phyloP scores from a whole-genome alignment of 2,329 filamentous ascomycete genomes.

The Cladobotryum protrusum region DNA sequence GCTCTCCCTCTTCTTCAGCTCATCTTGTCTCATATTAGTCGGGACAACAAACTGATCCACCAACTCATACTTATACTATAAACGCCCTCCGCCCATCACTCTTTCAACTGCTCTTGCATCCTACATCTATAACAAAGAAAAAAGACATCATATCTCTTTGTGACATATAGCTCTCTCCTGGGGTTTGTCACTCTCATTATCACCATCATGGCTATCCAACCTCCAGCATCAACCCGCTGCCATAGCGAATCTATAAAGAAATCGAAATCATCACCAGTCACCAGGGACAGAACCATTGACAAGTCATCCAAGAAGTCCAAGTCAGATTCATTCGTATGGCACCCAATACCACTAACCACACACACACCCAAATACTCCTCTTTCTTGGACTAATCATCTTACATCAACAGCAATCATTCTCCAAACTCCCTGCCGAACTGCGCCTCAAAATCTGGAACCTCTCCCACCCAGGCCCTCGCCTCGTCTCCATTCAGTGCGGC shows the following conservation, averaged over 20 bases:
- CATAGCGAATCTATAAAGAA: neutral
- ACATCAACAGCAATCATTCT: slow-evolving; percentile 35
- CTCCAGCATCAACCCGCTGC: neutral
- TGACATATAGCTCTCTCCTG: neutral
- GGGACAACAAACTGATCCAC: neutral
- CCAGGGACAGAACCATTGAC: neutral
- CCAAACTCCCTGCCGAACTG: slow-evolving; percentile 39
- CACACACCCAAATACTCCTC: too few relatives aligned
- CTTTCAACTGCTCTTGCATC: neutral
- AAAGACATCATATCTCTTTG: neutral
- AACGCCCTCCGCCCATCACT: neutral
- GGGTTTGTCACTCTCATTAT: neutral
- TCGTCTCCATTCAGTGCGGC: slow-evolving; percentile 39
- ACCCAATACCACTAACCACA: too few relatives aligned
- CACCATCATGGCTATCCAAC: slow-evolving; percentile 3
- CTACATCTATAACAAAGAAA: neutral
- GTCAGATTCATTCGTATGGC: slow-evolving; percentile 5
- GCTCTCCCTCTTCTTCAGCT: too few relatives aligned
- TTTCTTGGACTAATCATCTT: too few relatives aligned
- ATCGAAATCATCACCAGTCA: neutral
- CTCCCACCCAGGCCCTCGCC: slow-evolving; percentile 36
- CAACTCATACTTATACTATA: too few relatives aligned
- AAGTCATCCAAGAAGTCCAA: neutral
- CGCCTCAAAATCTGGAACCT: slow-evolving; percentile 43
- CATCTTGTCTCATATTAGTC: too few relatives aligned